Base-by-base conservation (phyloP, 1,284 basidiomycete species). In the Porphyrellus sp. region DNA sequence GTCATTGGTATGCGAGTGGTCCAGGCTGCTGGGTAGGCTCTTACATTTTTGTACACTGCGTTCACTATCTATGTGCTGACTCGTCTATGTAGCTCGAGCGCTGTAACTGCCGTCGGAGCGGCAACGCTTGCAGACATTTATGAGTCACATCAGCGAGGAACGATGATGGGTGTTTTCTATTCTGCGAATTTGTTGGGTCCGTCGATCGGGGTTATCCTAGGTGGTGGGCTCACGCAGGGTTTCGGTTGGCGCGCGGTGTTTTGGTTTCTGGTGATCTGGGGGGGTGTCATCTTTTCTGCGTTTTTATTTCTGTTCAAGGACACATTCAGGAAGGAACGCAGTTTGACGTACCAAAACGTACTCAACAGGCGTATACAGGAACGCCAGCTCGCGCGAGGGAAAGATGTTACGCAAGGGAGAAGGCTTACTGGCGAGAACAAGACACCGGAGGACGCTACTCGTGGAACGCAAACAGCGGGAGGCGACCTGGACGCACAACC, bases 121-220 rank as follows among this genome's bases (percentile, higher is more conserved):
- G 91, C 89, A 5, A 89, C 88, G 3, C 74, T 95, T 2, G 87
- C 87, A 7, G 90, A 93, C 63, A 86, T 93, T 27, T 93, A 84
- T 60, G 90, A 93, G 41, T 81, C 87, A 0, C 75, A 81, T 46
- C 85, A 93, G 62, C 77, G 92, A 24, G 92, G 92, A 1, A 80
- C 80, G 2, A 91, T 81, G 77, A 85, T 91, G 77, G 89, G 89
- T 0, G 72, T 91, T 18, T 91, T 85, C 66, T 91, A 90, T 61
- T 76, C 77, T 23, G 80, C 81, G 16, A 82, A 80, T 2, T 72
- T 81, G 16, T 72, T 83, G 16, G 82, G 88, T 0, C 81, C 82
- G 4, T 75, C 85, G 0, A 61, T 92, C 2, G 91, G 89, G 0
- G 86, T 90, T 1, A 78, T 93, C 37, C 65, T 81, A 31, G 84